Base-by-base conservation (phyloP, 2,329 filamentous ascomycete genomes). In the Phoma herbarum region DNA sequence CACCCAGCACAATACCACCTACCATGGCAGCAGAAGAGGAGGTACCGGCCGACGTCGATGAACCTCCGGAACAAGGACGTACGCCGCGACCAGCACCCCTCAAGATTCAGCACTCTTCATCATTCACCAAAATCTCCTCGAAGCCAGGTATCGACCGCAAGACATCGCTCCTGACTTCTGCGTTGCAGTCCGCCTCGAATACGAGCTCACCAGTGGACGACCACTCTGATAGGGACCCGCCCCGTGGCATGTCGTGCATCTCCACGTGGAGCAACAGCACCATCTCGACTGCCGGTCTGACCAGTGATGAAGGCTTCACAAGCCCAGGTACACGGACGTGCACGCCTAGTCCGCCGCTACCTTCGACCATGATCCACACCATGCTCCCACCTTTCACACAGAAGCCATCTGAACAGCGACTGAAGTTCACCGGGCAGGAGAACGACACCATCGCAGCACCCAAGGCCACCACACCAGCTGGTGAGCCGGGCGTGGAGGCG, bases 301-400 rank as follows among this genome's bases (percentile, higher is more conserved):
- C 93, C n/a, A 97, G 93, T 77, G 95, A 97, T 71, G 95, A 91
- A 57, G 93, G 92, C 59, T 81, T 96, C 59, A 96, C 93, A 18
- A 97, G 92, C 70, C 93, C 94, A 41, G 90, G 78, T 28, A 78
- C 92, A n/a, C 85, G 92, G 55, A 91, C 92, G 33, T 92, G 87
- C 75, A 94, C 92, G 0, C 92, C 93, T 0, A 98, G 94, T 72
- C 94, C 95, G 18, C 92, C 92, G n/a, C 82, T 89, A 2, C 87
- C 88, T 4, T 83, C 88, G 18, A 81, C 86, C 51, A 79, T 81
- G 11, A 74, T 78, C 50, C 75, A 72, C 51, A 73, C 60, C 43
- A 72, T 77, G 54, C 61, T 78, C 10, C 75, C 67, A 6, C 65
- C 76, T 25, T 74, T 75, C 55, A 78, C 69, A 45, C 71, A 78